Percentiles rank a stretch among this genome's conserved stretches.
Conservation (phyloP, 352 stramenopile genomes). For the Phytopythium aichiense region DNA sequence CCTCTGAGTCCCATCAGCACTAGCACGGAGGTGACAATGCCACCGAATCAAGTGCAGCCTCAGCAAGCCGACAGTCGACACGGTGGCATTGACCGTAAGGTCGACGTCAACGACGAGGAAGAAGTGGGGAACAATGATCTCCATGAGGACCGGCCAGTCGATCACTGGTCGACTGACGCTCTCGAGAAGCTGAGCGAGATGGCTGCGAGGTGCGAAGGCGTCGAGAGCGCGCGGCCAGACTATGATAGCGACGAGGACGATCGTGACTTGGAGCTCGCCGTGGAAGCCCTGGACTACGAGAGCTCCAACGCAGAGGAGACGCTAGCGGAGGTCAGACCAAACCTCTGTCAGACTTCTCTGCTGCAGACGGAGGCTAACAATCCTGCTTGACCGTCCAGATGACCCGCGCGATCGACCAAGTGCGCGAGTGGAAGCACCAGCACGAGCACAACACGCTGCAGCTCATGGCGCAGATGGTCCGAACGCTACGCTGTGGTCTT, state of each 20-base stretch:
- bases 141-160: neutral
- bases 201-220: neutral
- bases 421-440: constrained; percentile 33
- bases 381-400: constrained; percentile 22
- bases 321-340: constrained; percentile 27
- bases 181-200: neutral
- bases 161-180: neutral
- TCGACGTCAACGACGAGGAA: neutral
- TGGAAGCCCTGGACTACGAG: constrained; percentile 29
- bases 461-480: constrained; percentile 27
- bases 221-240: neutral
- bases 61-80: neutral
- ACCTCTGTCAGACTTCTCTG: too few relatives aligned
- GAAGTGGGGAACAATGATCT: neutral
- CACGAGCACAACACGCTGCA: constrained; percentile 24
- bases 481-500: neutral
- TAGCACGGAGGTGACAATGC: neutral
- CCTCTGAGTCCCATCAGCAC: constrained; percentile 33
- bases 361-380: too few relatives aligned
- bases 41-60: neutral
- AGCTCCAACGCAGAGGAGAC: constrained; percentile 29
- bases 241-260: constrained; percentile 29
- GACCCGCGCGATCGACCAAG: constrained; percentile 32
- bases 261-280: constrained; percentile 29
- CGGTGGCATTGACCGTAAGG: neutral